phyloP scores from a whole-genome alignment of 352 stramenopile genomes.

The Phytopythium helicoides region DNA sequence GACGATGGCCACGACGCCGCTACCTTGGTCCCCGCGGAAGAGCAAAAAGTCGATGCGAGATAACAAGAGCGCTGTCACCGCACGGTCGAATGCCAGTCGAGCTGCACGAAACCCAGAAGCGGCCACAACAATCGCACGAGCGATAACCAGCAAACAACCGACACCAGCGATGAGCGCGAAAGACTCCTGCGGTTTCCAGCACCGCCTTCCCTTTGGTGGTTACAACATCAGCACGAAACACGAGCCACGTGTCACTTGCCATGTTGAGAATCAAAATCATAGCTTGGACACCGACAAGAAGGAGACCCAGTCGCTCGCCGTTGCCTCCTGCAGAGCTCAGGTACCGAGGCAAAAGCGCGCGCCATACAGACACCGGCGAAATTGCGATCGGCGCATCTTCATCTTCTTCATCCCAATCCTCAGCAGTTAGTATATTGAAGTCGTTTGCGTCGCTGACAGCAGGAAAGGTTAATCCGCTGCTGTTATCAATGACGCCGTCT shows the following conservation, averaged over 20 bases:
- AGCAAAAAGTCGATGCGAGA: conserved; percentile 95
- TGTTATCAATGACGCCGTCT: conserved; percentile 1
- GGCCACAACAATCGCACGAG: conserved; percentile 57
- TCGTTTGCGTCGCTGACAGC: conserved; percentile 4
- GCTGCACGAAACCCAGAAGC: conserved; percentile 52
- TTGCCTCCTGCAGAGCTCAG: conserved; percentile 43
- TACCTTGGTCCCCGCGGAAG: conserved; percentile 75
- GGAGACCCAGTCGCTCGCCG: conserved; percentile 38
- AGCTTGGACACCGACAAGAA: conserved; percentile 62
- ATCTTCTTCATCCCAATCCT: conserved; percentile 32
- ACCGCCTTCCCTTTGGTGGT: conserved; percentile 74
- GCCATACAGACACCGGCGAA: conserved; percentile 34
- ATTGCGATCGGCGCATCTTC: conserved; percentile 25
- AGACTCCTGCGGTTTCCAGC: conserved; percentile 36
- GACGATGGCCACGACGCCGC: conserved; percentile 21
- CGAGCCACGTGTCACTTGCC: conserved; percentile 90
- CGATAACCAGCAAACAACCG: conserved; percentile 50
- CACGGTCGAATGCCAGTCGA: conserved; percentile 79
- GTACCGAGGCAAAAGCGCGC: conserved; percentile 20
- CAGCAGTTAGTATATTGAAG: background rate
- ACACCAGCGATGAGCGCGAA: conserved; percentile 55
- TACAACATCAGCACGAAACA: conserved; percentile 76
- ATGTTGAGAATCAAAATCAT: conserved; percentile 87
- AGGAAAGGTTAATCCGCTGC: conserved; percentile 3
- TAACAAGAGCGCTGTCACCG: conserved; percentile 82